These are phyloP conservation scores for Otatea glauca DNA, from an alignment of 176 grass and related monocot genomes.

Conservation along the genomic window DNA sequence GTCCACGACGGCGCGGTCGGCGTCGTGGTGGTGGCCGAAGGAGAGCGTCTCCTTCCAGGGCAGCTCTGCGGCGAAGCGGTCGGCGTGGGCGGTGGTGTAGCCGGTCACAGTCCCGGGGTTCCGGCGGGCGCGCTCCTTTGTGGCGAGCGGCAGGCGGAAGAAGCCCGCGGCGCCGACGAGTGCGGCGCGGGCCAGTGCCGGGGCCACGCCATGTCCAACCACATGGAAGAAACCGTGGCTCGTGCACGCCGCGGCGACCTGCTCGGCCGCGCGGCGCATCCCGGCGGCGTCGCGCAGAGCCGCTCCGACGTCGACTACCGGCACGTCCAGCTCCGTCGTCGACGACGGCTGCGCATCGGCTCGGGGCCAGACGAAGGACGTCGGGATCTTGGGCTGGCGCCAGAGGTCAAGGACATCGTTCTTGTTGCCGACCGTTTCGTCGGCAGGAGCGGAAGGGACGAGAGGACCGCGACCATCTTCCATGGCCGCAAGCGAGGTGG, in stretches of 20 bases:
- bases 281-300: constrained; percentile 38
- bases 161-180: constrained; percentile 52
- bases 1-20: constrained; percentile 44
- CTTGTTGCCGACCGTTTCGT: neutral
- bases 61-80: constrained; percentile 69
- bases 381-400: constrained; percentile 55
- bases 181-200: constrained; percentile 42
- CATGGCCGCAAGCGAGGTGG: neutral
- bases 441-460: neutral
- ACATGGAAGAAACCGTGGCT: constrained; percentile 81
- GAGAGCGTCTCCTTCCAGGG: constrained; percentile 93
- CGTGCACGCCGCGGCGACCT: constrained; percentile 51
- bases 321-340: constrained; percentile 49
- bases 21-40: constrained; percentile 42
- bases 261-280: constrained; percentile 30
- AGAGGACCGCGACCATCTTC: neutral
- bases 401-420: constrained; percentile 21
- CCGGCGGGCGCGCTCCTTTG: constrained; percentile 52
- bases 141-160: constrained; percentile 60
- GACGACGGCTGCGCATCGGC: constrained; percentile 36
- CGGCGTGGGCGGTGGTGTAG: constrained; percentile 62
- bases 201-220: constrained; percentile 61
- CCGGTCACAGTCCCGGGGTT: constrained; percentile 53
- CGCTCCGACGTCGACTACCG: constrained; percentile 57
- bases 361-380: constrained; percentile 64